Base-by-base conservation (phyloP, 1,139 yeast species). In the Magnusiomyces ingens region DNA sequence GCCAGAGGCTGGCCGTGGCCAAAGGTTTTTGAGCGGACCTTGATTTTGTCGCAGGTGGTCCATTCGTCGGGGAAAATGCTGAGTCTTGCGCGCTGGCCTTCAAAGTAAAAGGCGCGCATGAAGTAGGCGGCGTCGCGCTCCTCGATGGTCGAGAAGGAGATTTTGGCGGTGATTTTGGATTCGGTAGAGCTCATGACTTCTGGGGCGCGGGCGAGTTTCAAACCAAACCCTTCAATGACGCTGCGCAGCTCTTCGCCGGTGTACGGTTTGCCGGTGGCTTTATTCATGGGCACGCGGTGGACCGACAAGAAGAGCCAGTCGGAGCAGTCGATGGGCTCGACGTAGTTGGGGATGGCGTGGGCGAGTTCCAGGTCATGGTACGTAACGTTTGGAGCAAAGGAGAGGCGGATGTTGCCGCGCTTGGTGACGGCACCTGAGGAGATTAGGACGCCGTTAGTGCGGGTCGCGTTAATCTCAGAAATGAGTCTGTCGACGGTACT, bases 51-150 rank as follows among this genome's bases (percentile, higher is more conserved):
- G 21, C 32, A 26, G 12, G n/a, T 21, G n/a, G 4, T 5, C 48
- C 48, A 45, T 15, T 45, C 48, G 3, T 45, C 15, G 6, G 48
- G 48, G 18, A 26, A 45, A 19, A 45, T 13, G n/a, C 48, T 3
- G n/a, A 45, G 19, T 6, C 12, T 45, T 3, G 48, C 48, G 6
- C 48, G 48, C n/a, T 45, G 19, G 6, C 19, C 38, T 12, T 29
- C 22, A 10, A 45, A 32, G 32, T 45, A 45, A 17, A 45, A 18
- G 11, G 48, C 48, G 12, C 48, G 37, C 21, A 12, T 26, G n/a
- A 45, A 45, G 22, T 45, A 45, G 3, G 40, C 21, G 2, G 15
- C 48, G n/a, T 45, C 48, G 18, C 48, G 48, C n/a, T 45, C 21
- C 12, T 29, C n/a, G 3, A n/a, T 4, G 19, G 37, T n/a, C n/a